phyloP scores from a whole-genome alignment of 257 asterid genomes.

The Eustoma russellianum region DNA sequence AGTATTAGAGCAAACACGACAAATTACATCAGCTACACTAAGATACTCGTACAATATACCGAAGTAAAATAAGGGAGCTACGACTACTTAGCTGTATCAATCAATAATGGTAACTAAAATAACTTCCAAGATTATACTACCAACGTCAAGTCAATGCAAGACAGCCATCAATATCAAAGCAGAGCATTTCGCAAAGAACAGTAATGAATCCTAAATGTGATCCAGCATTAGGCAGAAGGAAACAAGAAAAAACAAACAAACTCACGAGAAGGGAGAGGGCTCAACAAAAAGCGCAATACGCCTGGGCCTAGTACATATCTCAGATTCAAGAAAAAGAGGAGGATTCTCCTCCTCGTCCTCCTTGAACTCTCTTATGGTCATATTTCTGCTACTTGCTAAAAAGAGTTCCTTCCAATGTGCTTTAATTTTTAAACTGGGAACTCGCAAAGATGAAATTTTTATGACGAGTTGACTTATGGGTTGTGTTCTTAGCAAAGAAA shows the following conservation, averaged over 20 bases:
- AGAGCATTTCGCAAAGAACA: constrained; percentile 2
- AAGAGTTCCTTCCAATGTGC: constrained; percentile 18
- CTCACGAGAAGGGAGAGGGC: constrained; percentile 99
- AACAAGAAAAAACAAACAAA: background rate
- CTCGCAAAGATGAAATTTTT: constrained; percentile 21
- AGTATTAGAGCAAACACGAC: background rate
- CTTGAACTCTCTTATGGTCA: constrained; percentile 38
- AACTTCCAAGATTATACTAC: no score
- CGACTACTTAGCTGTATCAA: background rate
- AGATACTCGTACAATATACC: no score
- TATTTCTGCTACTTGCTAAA: constrained; percentile 25
- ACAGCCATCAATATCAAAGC: background rate
- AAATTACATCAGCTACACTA: background rate
- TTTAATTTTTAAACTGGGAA: constrained; percentile 12
- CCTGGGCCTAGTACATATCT: constrained; percentile 51
- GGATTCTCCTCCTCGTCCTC: constrained; percentile 56
- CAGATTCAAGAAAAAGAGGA: constrained; percentile 55
- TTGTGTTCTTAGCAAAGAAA: constrained; percentile 25
- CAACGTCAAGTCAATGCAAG: background rate
- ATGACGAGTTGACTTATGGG: no score
- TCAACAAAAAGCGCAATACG: constrained; percentile 97
- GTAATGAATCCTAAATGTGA: background rate
- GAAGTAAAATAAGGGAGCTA: no score
- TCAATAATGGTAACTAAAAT: background rate
- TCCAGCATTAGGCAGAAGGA: background rate